Base-by-base conservation (phyloP, 352 stramenopile genomes). In the Pythium aquatile region DNA sequence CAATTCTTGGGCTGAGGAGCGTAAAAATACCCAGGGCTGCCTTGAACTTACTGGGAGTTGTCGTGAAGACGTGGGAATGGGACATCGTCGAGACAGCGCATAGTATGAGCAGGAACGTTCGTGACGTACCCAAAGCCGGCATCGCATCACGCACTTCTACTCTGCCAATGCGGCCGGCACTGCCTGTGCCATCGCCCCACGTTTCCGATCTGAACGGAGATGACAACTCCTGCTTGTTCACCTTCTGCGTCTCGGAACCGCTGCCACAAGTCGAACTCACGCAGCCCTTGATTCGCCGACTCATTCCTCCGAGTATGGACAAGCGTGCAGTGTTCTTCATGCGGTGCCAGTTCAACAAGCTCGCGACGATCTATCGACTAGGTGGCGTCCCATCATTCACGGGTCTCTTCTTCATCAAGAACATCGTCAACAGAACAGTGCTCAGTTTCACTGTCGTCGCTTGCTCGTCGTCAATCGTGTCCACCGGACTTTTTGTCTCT, bases 331-430 rank as follows among this genome's bases (percentile, higher is more conserved):
- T 59, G 16, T n/a, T 28, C 13, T 54, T 65, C 28, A 52, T 59
- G 35, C 17, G 26, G 1, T 24, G 35, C 1, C 39, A 49, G n/a
- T 65, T 65, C 28, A 24, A 51, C 49, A 44, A 59, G 9, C 17
- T 65, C 6, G 49, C 49, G 6, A 32, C 49, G 16, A 26, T 65
- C 35, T 65, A 59, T 16, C 49, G 59, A 5, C 8, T 65, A 14
- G 17, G 44, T 29, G 59, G 5, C 30, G 51, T 37, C 11, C 39
- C 11, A 26, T 58, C n/a, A 28, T 59, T 51, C 39, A 47, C 9
- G 52, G 44, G n/a, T 5, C n/a, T 51, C 3, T 59, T 32, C 40
- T 58, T n/a, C 48, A 9, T 7, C 14, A 26, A 5, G 17, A 32
- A 14, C 13, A 24, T 3, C 26, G 8, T n/a, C n/a, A 14, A 30